phyloP scores from a whole-genome alignment of 257 asterid species.

The Solanum sitiens region DNA sequence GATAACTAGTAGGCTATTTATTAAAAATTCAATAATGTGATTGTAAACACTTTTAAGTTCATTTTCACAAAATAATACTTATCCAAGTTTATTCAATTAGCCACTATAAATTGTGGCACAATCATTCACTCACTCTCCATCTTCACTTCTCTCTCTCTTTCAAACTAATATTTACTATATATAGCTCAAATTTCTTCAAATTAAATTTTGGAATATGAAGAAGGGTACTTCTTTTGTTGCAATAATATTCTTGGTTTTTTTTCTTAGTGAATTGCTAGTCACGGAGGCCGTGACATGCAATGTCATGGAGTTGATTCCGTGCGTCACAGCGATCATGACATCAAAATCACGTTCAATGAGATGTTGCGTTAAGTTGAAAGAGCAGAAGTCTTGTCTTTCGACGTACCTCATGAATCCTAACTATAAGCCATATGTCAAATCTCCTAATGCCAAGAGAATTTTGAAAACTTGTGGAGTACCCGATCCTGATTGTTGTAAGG shows the following conservation, averaged over 20 bases:
- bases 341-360: neutral
- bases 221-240: neutral
- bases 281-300: constrained; percentile 6
- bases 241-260: neutral
- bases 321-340: neutral
- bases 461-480: constrained; percentile 2
- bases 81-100: neutral
- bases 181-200: neutral
- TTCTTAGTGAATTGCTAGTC: neutral
- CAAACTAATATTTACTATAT: neutral
- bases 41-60: neutral
- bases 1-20: neutral
- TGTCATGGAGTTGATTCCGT: constrained; percentile 1
- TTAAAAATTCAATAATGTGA: neutral
- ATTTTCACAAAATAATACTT: neutral
- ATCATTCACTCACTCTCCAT: neutral
- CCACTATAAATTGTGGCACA: neutral
- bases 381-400: constrained; percentile 19
- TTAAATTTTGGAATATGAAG: neutral
- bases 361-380: constrained; percentile 7
- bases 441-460: constrained; percentile 6
- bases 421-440: neutral
- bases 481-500: neutral
- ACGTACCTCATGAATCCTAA: constrained; percentile 2
- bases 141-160: neutral